Percentiles rank a stretch among this genome's conserved stretches.
Evolutionary conservation across 331 rosid species (phyloP).

Genomic region (Arachis monticola): DNA sequence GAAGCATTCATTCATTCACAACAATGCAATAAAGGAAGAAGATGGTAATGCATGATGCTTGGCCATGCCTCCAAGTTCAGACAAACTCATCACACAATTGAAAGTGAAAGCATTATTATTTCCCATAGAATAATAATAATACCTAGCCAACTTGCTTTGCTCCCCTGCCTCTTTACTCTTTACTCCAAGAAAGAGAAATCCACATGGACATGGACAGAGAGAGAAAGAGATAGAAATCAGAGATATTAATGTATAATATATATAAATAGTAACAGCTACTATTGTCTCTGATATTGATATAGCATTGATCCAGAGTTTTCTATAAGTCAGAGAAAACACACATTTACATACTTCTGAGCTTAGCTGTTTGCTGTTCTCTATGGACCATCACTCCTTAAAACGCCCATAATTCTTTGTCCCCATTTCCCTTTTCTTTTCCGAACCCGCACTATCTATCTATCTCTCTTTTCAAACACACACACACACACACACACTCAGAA

Average conservation of each 20-base stretch:
- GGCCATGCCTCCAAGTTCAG: constrained; percentile 28
- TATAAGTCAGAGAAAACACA: constrained; percentile 31
- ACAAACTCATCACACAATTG: background rate
- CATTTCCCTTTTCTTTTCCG: constrained; percentile 24
- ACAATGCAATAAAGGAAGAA: constrained; percentile 21
- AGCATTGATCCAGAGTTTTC: constrained; percentile 49
- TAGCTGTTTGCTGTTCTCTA: constrained; percentile 45
- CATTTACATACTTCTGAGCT: constrained; percentile 25
- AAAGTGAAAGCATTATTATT: constrained; percentile 15
- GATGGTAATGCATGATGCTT: constrained; percentile 11
- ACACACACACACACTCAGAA: background rate
- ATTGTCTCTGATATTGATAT: too few species aligned
- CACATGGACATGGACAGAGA: background rate
- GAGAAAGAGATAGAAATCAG: constrained; percentile 13
- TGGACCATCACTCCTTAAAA: constrained; percentile 42
- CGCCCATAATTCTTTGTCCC: constrained; percentile 65
- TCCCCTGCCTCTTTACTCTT: background rate
- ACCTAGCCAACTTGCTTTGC: constrained; percentile 25
- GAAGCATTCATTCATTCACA: background rate
- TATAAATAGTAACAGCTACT: background rate
- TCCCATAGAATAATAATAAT: background rate
- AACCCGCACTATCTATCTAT: background rate
- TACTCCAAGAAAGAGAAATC: constrained; percentile 21
- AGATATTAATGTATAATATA: too few species aligned
- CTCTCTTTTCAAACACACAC: background rate